A percentile compares a stretch with the other conserved stretches of the same genome.
These are phyloP conservation scores for Camelina neglecta DNA, from an alignment of 345 rosid species.

Conservation along the genomic window DNA sequence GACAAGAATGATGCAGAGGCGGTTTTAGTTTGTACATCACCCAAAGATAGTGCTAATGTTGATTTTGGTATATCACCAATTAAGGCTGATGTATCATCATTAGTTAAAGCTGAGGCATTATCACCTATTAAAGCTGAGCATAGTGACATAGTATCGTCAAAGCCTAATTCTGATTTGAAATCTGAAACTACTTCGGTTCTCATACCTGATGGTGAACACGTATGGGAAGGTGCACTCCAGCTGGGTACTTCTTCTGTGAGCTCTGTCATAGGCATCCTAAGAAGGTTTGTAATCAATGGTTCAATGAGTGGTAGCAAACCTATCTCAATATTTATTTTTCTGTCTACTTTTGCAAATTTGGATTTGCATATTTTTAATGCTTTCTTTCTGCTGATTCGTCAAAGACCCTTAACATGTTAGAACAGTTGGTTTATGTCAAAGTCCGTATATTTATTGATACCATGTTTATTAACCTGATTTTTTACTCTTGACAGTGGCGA, in stretches of 20 bases:
- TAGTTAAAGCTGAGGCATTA: slow-evolving; percentile 39
- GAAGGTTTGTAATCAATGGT: slow-evolving; percentile 56
- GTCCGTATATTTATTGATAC: background rate
- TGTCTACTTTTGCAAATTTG: background rate
- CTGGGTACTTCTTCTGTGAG: slow-evolving; percentile 53
- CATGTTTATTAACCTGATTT: background rate
- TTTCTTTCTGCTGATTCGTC: background rate
- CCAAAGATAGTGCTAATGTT: slow-evolving; percentile 36
- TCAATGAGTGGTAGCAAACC: slow-evolving; percentile 8
- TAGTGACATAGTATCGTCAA: slow-evolving; percentile 30
- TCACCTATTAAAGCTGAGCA: slow-evolving; percentile 42
- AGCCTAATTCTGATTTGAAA: slow-evolving; percentile 28
- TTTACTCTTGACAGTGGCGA: slow-evolving; percentile 65
- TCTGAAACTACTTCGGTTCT: slow-evolving; percentile 31
- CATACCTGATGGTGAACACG: slow-evolving; percentile 52
- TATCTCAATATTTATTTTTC: slow-evolving; percentile 3
- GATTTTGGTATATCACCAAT: slow-evolving; percentile 36
- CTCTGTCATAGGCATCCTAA: slow-evolving; percentile 61
- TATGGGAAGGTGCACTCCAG: slow-evolving; percentile 87
- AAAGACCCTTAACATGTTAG: background rate
- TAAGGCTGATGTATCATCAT: slow-evolving; percentile 4
- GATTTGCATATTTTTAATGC: background rate
- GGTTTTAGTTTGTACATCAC: slow-evolving; percentile 45
- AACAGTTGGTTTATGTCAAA: background rate
- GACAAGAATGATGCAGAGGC: slow-evolving; percentile 47